These are phyloP conservation scores for Penicillium sp. DNA, from an alignment of 2,329 filamentous ascomycete species.

Conservation along the genomic window DNA sequence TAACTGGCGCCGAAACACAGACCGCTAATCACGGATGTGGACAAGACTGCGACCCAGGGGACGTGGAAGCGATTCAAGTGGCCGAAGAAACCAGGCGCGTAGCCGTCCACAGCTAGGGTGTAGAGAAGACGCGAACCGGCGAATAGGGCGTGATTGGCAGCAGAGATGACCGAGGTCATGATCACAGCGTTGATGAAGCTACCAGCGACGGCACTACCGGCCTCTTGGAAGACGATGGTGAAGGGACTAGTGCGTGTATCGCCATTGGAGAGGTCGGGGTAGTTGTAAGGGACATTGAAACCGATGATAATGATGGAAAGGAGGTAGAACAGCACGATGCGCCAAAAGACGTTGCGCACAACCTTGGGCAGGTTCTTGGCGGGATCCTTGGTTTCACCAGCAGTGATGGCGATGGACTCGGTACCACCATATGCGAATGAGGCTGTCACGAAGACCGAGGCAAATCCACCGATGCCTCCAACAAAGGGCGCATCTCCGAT, in stretches of 20 bases:
- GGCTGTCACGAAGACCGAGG: constrained; percentile 59
- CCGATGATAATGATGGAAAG: constrained; percentile 52
- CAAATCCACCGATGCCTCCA: constrained; percentile 60
- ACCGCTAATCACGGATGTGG: constrained; percentile 51
- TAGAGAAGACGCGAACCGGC: constrained; percentile 55
- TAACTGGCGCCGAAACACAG: constrained; percentile 62
- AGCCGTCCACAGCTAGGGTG: constrained; percentile 49
- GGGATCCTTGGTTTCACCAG: constrained; percentile 61
- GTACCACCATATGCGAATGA: constrained; percentile 59
- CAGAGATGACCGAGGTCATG: constrained; percentile 55
- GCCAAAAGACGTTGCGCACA: constrained; percentile 62
- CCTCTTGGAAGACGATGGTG: constrained; percentile 58
- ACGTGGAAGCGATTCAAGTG: constrained; percentile 48
- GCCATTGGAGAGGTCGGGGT: constrained; percentile 42
- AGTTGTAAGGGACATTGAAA: constrained; percentile 56
- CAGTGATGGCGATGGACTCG: constrained; percentile 61
- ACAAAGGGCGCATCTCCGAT: constrained; percentile 60
- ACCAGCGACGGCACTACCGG: constrained; percentile 52
- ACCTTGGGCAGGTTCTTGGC: constrained; percentile 57
- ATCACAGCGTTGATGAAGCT: constrained; percentile 60
- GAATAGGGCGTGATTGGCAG: constrained; percentile 57
- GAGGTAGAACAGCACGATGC: constrained; percentile 54
- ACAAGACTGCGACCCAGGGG: constrained; percentile 52
- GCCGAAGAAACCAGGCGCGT: constrained; percentile 55
- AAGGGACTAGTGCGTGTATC: constrained; percentile 49